phyloP scores from a whole-genome alignment of 2,329 filamentous ascomycete species.

The Aspergillus hiratsukae region DNA sequence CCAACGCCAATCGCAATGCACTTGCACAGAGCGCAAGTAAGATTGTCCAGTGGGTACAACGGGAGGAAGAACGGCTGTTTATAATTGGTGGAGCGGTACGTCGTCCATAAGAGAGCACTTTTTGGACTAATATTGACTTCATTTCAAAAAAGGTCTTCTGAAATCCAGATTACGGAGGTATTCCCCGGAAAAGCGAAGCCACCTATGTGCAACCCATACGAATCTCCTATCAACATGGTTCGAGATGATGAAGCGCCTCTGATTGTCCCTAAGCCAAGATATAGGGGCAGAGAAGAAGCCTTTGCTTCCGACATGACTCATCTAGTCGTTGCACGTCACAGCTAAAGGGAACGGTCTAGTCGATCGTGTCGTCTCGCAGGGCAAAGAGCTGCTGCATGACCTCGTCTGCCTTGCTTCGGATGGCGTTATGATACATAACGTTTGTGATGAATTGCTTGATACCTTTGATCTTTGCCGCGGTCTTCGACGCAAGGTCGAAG shows the following conservation, averaged over 20 bases:
- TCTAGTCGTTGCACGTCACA: background rate
- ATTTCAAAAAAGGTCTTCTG: constrained; percentile 18
- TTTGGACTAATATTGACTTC: constrained; percentile 4
- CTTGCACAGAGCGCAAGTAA: constrained; percentile 83
- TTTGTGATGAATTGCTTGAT: constrained; percentile 84
- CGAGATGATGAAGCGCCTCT: background rate
- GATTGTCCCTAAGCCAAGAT: background rate
- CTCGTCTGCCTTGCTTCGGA: constrained; percentile 69
- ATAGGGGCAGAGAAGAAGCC: background rate
- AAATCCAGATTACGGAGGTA: background rate
- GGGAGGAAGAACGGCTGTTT: constrained; percentile 90
- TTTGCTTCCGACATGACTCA: background rate
- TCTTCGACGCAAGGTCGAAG: constrained; percentile 66
- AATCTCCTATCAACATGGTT: background rate
- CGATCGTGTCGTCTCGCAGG: constrained; percentile 64
- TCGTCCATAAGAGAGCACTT: background rate
- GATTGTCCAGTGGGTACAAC: constrained; percentile 84
- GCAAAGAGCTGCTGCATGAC: constrained; percentile 72
- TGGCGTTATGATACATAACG: constrained; percentile 77
- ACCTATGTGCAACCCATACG: background rate
- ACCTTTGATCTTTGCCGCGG: constrained; percentile 67
- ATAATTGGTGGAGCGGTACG: constrained; percentile 92
- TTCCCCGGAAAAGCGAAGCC: background rate
- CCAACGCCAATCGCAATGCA: constrained; percentile 56
- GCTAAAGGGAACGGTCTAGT: background rate